phyloP scores from a whole-genome alignment of 2,329 filamentous ascomycete species.

The Ceratocystis cubensis region DNA sequence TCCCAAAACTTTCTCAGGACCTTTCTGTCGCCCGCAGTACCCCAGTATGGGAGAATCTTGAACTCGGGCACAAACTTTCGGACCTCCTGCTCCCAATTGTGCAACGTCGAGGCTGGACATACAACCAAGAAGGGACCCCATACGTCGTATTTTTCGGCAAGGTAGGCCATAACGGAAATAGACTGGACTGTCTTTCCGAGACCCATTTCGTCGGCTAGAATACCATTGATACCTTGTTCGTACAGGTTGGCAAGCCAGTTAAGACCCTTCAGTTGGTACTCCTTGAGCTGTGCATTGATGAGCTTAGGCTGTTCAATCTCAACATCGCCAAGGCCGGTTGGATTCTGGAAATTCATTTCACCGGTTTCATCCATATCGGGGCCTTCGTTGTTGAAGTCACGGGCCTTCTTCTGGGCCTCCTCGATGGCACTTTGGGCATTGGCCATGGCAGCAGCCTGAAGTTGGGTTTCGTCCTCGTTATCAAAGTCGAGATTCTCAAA shows the following conservation, averaged over 20 bases:
- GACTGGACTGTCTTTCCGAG: constrained; percentile 98
- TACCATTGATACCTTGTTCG: constrained; percentile 99
- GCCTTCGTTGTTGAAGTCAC: constrained; percentile 75
- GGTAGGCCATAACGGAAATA: constrained; percentile 97
- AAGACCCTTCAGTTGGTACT: constrained; percentile 97
- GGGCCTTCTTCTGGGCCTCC: constrained; percentile 83
- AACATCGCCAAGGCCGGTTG: constrained; percentile 83
- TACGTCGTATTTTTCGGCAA: constrained; percentile 93
- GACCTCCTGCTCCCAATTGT: constrained; percentile 99
- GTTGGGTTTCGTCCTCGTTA: constrained; percentile 72
- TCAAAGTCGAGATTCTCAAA: constrained; percentile 95
- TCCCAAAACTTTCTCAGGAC: constrained; percentile 98
- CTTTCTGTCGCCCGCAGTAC: constrained; percentile 84
- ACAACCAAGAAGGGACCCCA: constrained; percentile 98
- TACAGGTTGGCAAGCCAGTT: constrained; percentile 99
- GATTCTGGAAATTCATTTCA: constrained; percentile 99
- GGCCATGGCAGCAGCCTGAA: constrained; percentile 76
- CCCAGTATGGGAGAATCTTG: constrained; percentile 96
- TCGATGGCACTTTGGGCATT: constrained; percentile 95
- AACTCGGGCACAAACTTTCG: constrained; percentile 85
- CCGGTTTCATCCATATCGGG: constrained; percentile 71
- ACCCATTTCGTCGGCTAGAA: constrained; percentile 98
- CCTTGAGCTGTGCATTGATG: constrained; percentile 86
- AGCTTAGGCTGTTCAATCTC: constrained; percentile 91
- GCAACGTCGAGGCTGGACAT: constrained; percentile 84